Evolutionary conservation across 2,329 filamentous ascomycete genomes (phyloP), one percentile per base, ranked within the genome.

Genomic region (Aurifilum marmelostoma): DNA sequence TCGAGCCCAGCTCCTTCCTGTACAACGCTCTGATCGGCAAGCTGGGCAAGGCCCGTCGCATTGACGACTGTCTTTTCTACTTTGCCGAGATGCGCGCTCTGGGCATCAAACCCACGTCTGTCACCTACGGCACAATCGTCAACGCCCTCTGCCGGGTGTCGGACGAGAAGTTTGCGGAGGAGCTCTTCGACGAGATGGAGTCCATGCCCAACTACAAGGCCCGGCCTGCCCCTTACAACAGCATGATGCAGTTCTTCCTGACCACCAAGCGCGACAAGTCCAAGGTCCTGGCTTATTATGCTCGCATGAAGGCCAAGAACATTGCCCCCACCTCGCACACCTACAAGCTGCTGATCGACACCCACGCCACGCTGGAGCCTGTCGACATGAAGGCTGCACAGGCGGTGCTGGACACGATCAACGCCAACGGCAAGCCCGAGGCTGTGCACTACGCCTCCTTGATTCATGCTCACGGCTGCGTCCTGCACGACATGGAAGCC

Each of bases 161-260:
- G 74, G 96, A 99, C 75, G 95, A 98, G 83, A 97, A 95, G 77
- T 97, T 97, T 78, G 96, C 96, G 37, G 96, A 97, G 77, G 94
- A 98, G 80, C 89, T 98, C 75, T 99, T 99, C 77, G 94, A 98
- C 77, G 96, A 99, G 83, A 99, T 99, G 96, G 96, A 99, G 83
- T 89, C 91, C 61, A 97, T 97, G 91, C 91, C 94, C 68, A 99
- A 99, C 84, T 99, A 99, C 88, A 98, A 97, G 85, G 93, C 96
- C 54, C 91, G 96, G 12, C 94, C 96, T 34, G 96, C 96, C 32
- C 96, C 96, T 0, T 99, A 99, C 86, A 97, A 99, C 85, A 97
- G 93, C 81, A 92, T 99, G 90, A 99, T 99, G 89, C 96, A 99
- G 79, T 98, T 97, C 83, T 99, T 98, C 88, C 85, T 98, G 74